phyloP scores from a whole-genome alignment of 1,284 basidiomycete genomes.

The Tremellales sp. region DNA sequence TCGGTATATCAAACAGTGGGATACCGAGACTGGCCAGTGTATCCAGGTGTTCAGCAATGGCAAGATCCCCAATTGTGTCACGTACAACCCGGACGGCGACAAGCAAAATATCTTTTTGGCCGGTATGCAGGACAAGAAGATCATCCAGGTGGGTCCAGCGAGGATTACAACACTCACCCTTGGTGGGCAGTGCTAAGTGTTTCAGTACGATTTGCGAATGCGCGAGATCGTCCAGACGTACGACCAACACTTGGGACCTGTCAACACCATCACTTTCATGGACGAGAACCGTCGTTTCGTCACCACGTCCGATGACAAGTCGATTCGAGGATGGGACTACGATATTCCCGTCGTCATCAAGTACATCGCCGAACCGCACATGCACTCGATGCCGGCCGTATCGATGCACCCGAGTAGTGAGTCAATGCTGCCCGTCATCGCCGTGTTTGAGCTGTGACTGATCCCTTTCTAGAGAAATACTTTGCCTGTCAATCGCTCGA shows the following conservation, averaged over 20 bases:
- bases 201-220: conserved; percentile 88
- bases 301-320: conserved; percentile 98
- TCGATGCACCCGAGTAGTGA: conserved; percentile 87
- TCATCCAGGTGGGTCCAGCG: conserved; percentile 70
- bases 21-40: conserved; percentile 94
- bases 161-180: background rate
- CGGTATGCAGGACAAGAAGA: conserved; percentile 99
- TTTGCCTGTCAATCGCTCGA: conserved; percentile 96
- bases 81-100: conserved; percentile 92
- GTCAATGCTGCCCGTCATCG: conserved; percentile 48
- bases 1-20: conserved; percentile 97
- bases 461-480: conserved; percentile 68
- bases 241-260: conserved; percentile 95
- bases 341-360: conserved; percentile 99
- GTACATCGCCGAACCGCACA: conserved; percentile 97
- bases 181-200: background rate
- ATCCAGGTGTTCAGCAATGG: conserved; percentile 93
- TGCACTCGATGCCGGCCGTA: conserved; percentile 99
- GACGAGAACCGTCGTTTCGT: conserved; percentile 93
- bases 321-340: conserved; percentile 97
- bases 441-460: conserved; percentile 7
- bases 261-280: conserved; percentile 98
- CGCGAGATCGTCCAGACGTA: conserved; percentile 97
- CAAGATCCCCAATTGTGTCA: conserved; percentile 91
- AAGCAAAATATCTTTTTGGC: conserved; percentile 96